Evolutionary conservation across 2,329 filamentous ascomycete species (phyloP).

Genomic region (Trichoderma afroharzianum): DNA sequence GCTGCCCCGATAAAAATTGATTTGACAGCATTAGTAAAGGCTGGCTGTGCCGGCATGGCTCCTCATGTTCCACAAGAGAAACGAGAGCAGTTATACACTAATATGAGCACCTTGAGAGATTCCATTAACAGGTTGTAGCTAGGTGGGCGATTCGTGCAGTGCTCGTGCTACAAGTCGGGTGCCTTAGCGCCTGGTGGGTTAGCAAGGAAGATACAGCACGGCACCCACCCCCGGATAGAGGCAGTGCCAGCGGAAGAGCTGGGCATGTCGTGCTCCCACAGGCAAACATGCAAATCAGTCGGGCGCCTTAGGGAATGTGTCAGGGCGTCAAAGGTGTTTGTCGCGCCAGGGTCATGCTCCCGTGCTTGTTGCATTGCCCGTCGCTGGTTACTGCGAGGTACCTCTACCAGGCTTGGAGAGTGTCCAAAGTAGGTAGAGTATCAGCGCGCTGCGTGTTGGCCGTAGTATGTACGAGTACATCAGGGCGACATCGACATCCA

Average conservation of each 20-base stretch:
- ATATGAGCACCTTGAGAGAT: slow-evolving; percentile 1
- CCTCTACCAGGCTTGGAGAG: background rate
- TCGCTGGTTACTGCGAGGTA: background rate
- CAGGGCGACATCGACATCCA: background rate
- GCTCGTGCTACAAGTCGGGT: background rate
- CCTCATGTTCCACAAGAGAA: background rate
- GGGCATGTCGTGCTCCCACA: slow-evolving; percentile 4
- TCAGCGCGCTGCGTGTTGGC: background rate
- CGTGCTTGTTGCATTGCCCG: background rate
- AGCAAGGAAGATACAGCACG: background rate
- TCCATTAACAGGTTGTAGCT: background rate
- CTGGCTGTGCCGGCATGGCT: background rate
- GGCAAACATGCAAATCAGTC: background rate
- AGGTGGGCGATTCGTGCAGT: background rate
- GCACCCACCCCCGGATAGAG: background rate
- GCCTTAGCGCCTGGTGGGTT: background rate
- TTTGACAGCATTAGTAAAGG: slow-evolving; percentile 3
- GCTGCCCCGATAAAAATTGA: background rate
- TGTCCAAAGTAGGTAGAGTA: background rate
- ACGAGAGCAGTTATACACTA: background rate
- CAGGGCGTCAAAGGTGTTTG: background rate
- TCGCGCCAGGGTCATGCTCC: background rate
- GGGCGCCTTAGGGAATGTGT: background rate
- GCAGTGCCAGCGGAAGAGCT: background rate
- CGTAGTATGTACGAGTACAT: background rate